Base-by-base conservation (phyloP, 2,329 filamentous ascomycete species). In the Eutypa lata region DNA sequence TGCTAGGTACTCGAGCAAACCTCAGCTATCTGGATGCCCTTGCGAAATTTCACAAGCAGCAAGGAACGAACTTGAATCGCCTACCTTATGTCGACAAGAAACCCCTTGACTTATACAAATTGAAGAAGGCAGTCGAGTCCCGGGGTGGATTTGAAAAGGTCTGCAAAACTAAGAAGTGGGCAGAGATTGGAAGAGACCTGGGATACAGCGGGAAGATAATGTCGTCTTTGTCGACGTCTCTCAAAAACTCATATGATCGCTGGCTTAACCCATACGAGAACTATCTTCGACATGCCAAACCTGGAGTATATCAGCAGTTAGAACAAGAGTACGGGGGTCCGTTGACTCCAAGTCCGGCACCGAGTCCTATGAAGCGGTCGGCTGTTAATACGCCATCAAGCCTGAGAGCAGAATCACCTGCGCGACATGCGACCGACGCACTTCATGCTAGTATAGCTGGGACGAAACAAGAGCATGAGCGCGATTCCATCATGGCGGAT, bases 191-290 rank as follows among this genome's bases (percentile, higher is more conserved):
- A 33, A 86, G 94, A 65, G 94, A 97, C 68, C 76, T 99, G 47
- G 94, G 94, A 51, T 99, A 99, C 73, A 97, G 93, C 67, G 94
- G 94, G 68, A 99, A 99, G 76, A 99, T 99, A 58, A 99, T 99
- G 94, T 97, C 93, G 2, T 97, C 94, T 8, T 76, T 99, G 46
- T 99, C 94, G 6, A 99, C 94, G 0, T 97, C 94, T 5, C 81
- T 99, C 42, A 99, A 97, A 71, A 99, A 99, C 71, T 97, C 94
- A 0, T 99, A 95, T 64, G 91, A 96, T 69, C 87, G 93, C 73
- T 99, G 94, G 90, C 84, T 99, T 3, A 90, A 91, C 66, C 94
- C 94, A 0, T 99, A 97, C 64, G 94, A 99, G 71, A 91, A 97
- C 57, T 99, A 96, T 68, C 76, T 99, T 43, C 84, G 89, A 49